These are phyloP conservation scores for Strobilomyces echinocephalus DNA, from an alignment of 768 basidiomycete species.

Conservation along the genomic window DNA sequence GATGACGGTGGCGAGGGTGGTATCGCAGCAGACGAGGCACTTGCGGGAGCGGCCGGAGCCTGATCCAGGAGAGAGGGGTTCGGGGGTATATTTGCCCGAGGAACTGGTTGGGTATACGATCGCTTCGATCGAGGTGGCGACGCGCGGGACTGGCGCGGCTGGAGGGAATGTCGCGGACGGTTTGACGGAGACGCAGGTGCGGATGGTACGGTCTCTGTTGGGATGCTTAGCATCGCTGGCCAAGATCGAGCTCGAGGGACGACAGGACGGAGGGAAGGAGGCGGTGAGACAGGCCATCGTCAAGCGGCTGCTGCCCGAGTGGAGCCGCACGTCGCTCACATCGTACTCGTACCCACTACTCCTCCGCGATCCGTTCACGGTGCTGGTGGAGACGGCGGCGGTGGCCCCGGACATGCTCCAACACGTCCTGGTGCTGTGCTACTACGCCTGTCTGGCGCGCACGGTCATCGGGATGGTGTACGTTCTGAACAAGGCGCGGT, in stretches of 20 bases:
- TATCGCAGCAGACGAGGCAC: constrained; percentile 83
- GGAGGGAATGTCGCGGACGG: constrained; percentile 57
- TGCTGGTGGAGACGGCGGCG: constrained; percentile 86
- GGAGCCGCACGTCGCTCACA: constrained; percentile 81
- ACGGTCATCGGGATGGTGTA: constrained; percentile 84
- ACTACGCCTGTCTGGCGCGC: constrained; percentile 86
- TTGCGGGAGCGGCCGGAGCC: constrained; percentile 73
- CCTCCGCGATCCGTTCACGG: constrained; percentile 83
- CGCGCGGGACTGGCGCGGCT: constrained; percentile 54
- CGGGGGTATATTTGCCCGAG: constrained; percentile 86
- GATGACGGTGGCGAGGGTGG: constrained; percentile 67
- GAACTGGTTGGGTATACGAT: constrained; percentile 90
- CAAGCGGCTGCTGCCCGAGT: constrained; percentile 86
- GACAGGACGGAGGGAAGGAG: constrained; percentile 71
- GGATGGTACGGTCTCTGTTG: constrained; percentile 74
- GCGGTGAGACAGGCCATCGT: constrained; percentile 81
- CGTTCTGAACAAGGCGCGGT: constrained; percentile 68
- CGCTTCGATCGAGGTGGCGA: constrained; percentile 71
- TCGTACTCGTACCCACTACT: constrained; percentile 83
- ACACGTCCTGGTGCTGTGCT: constrained; percentile 82
- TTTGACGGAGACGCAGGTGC: constrained; percentile 64
- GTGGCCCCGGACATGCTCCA: constrained; percentile 86
- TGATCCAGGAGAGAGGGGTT: constrained; percentile 68
- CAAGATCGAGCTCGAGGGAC: constrained; percentile 60
- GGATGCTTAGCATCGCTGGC: constrained; percentile 64